These are phyloP conservation scores for Neonothopanus nambi DNA, from an alignment of 1,284 basidiomycete genomes.

Conservation along the genomic window DNA sequence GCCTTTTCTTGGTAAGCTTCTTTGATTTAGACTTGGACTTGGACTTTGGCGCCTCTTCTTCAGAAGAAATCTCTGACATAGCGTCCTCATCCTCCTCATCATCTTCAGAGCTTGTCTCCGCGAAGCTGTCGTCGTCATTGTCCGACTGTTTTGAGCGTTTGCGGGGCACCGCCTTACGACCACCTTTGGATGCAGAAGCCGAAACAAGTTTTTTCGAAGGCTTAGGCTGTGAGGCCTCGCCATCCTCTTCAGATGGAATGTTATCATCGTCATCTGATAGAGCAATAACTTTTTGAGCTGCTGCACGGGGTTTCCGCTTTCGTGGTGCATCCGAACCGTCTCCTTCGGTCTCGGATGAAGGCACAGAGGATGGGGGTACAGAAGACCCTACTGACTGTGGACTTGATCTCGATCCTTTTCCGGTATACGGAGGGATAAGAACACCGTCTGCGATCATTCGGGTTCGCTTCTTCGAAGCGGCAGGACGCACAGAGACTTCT, in stretches of 20 bases:
- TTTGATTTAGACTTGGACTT: constrained; percentile 27
- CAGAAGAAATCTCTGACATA: constrained; percentile 22
- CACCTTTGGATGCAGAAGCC: constrained; percentile 25
- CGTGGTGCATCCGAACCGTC: constrained; percentile 37
- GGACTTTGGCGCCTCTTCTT: constrained; percentile 25
- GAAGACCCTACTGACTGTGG: constrained; percentile 2
- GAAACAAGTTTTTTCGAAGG: constrained; percentile 14
- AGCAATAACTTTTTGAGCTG: constrained; percentile 40
- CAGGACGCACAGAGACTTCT: constrained; percentile 10
- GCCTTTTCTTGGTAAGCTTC: constrained; percentile 15
- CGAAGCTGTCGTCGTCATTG: constrained; percentile 17
- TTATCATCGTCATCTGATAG: constrained; percentile 49
- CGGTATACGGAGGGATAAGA: constrained; percentile 1
- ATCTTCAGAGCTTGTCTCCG: constrained; percentile 44
- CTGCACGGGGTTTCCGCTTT: constrained; percentile 35
- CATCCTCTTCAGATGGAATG: constrained; percentile 17
- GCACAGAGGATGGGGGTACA: constrained; percentile 9
- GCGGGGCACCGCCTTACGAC: neutral
- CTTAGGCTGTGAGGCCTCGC: constrained; percentile 21
- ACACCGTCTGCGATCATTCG: constrained; percentile 18
- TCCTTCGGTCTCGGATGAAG: constrained; percentile 27
- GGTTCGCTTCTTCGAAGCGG: constrained; percentile 16
- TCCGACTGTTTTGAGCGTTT: constrained; percentile 3
- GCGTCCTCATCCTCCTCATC: constrained; percentile 33
- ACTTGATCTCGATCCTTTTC: neutral